phyloP scores from a whole-genome alignment of 495 filamentous ascomycete genomes.

The Aspergillus conjunctus region DNA sequence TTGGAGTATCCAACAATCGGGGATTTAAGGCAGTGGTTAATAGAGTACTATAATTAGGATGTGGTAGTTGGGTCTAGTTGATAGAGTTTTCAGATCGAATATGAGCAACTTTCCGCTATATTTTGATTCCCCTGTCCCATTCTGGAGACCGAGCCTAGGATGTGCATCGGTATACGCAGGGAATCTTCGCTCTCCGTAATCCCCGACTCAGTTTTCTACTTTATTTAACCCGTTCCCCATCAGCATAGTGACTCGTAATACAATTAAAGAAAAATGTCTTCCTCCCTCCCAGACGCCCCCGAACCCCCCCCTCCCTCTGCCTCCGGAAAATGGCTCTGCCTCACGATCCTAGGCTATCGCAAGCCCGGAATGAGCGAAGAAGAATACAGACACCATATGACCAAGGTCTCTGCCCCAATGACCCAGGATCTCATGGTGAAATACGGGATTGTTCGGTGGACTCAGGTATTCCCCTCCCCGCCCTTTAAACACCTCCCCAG shows the following conservation, averaged over 20 bases:
- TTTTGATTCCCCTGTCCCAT: too few relatives aligned
- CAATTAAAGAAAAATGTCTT: slow-evolving; percentile 11
- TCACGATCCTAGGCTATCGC: slow-evolving; percentile 53
- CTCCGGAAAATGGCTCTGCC: slow-evolving; percentile 33
- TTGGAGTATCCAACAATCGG: slow-evolving; percentile 41
- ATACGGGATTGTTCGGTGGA: slow-evolving; percentile 46
- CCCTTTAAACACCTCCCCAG: not conserved
- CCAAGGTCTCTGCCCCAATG: slow-evolving; percentile 44
- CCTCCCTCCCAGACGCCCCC: not conserved
- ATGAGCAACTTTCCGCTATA: too few relatives aligned
- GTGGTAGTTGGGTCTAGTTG: too few relatives aligned
- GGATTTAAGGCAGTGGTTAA: slow-evolving; percentile 32
- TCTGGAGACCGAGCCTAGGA: too few relatives aligned
- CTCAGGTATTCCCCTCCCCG: slow-evolving; percentile 24
- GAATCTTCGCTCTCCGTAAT: too few relatives aligned
- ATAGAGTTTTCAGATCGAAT: too few relatives aligned
- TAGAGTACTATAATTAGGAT: slow-evolving; percentile 18
- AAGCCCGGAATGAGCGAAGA: slow-evolving; percentile 53
- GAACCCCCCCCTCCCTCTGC: not conserved
- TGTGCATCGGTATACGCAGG: too few relatives aligned
- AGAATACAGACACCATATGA: slow-evolving; percentile 51
- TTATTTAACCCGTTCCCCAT: too few relatives aligned
- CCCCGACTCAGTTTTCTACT: too few relatives aligned
- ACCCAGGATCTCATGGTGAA: slow-evolving; percentile 48
- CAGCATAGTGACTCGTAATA: too few relatives aligned